phyloP scores from a whole-genome alignment of 768 basidiomycete genomes.

The Lactarius hengduanensis region DNA sequence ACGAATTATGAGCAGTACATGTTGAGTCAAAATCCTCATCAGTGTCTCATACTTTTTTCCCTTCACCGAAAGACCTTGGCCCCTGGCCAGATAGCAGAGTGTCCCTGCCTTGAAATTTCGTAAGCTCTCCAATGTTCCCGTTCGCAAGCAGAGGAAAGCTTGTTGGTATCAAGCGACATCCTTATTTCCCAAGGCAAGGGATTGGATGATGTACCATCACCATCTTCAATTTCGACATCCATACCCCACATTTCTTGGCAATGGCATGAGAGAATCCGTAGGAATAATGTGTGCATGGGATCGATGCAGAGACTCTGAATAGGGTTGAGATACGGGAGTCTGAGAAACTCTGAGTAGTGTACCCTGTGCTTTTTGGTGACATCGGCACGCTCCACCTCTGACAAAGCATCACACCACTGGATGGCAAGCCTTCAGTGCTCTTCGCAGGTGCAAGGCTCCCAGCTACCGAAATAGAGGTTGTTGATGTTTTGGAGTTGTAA shows the following conservation, averaged over 20 bases:
- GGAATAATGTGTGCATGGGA: slow-evolving; percentile 31
- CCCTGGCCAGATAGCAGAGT: no score
- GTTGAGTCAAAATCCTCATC: background rate
- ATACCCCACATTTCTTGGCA: slow-evolving; percentile 20
- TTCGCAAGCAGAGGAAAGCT: background rate
- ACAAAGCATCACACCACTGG: slow-evolving; percentile 29
- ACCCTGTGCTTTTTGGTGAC: slow-evolving; percentile 30
- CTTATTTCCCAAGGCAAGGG: background rate
- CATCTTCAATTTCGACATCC: background rate
- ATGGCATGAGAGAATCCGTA: slow-evolving; percentile 24
- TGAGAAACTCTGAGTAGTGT: slow-evolving; percentile 29
- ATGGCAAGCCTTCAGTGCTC: slow-evolving; percentile 19
- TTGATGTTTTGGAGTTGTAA: no score
- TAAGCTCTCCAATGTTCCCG: background rate
- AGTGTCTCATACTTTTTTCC: background rate
- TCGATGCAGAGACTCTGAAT: slow-evolving; percentile 26
- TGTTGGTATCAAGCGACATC: background rate
- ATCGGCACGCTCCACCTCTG: background rate
- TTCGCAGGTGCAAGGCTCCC: background rate
- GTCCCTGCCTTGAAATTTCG: background rate
- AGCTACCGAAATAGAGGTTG: no score
- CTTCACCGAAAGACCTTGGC: no score
- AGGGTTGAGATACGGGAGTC: slow-evolving; percentile 28
- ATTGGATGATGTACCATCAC: background rate
- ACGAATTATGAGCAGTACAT: no score